Evolutionary conservation across 257 asterid genomes (phyloP).

Genomic region (Solanum paucissectum): DNA sequence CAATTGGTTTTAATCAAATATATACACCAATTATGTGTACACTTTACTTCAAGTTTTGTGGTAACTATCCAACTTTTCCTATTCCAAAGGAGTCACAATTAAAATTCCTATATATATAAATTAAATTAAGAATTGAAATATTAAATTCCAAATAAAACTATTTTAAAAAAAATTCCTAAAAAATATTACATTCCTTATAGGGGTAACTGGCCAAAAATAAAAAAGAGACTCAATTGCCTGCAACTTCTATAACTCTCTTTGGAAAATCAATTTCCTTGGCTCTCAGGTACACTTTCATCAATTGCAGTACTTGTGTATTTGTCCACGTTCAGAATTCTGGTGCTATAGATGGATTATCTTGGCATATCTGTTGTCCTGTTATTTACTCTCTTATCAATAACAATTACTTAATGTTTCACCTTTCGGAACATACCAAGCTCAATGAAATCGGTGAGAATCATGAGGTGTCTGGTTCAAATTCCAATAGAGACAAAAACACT

Average conservation of each 20-base stretch:
- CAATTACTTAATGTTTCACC: background rate
- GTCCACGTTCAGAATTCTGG: background rate
- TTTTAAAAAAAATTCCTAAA: background rate
- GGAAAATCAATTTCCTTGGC: background rate
- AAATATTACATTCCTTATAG: background rate
- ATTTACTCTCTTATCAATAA: background rate
- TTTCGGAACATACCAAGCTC: background rate
- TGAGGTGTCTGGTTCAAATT: background rate
- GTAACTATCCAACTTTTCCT: background rate
- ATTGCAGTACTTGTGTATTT: background rate
- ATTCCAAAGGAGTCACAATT: background rate
- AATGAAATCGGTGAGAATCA: background rate
- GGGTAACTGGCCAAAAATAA: background rate
- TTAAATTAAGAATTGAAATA: background rate
- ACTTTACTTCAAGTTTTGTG: too few species aligned
- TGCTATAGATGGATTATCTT: too few species aligned
- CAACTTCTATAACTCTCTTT: too few species aligned
- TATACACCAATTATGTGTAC: background rate
- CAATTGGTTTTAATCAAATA: background rate
- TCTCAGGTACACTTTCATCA: background rate
- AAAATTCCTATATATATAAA: background rate
- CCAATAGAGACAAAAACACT: background rate
- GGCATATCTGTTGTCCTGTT: background rate
- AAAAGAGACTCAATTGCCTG: background rate
- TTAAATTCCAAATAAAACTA: background rate